Base-by-base conservation (phyloP, 176 grass and related monocot genomes). In the Raddia guianensis region DNA sequence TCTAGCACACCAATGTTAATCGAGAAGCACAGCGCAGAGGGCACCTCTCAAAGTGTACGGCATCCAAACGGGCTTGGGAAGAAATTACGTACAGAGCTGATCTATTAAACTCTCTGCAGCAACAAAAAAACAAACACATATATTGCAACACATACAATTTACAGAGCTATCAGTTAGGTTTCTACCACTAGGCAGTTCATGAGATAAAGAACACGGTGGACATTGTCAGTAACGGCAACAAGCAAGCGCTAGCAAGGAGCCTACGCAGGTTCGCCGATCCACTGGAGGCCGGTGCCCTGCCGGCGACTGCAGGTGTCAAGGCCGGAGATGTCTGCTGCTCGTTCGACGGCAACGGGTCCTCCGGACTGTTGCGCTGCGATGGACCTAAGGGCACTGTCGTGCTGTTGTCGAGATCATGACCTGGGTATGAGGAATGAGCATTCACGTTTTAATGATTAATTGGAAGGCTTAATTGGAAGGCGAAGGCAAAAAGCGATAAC, bases 261-360 rank as follows among this genome's bases (percentile, higher is more conserved):
- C 2, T 70, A 33, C 70, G 63, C 16, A 83, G 72, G 77, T 66
- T 72, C 48, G 57, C 43, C 72, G 73, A 89, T 5, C 63, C 75
- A 49, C 88, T 66, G 0, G 85, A 75, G 57, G 2, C 66, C 5
- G 93, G 88, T 11, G 93, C 72, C 65, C 58, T 79, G 68, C 93
- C 96, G 0, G 89, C 89, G 7, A 91, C 82, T 0, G 88, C 89
- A 10, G 96, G 90, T 18, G 93, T 85, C 32, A 90, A 77, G 12
- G 76, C 75, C 27, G 97, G 96, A 1, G 86, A 90, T 10, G 86
- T 95, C 80, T 90, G 90, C 79, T 99, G 91, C 59, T 99, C 90
- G 79, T 88, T 90, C 57, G 93, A 91, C n/a, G 93, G 97, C 37
- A 99, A 87, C 32, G 91, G 93, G 66, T 91, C 91, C 80, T 91